Conservation (phyloP, 192 early-diverging fungal genomes). For the Podila epigama region DNA sequence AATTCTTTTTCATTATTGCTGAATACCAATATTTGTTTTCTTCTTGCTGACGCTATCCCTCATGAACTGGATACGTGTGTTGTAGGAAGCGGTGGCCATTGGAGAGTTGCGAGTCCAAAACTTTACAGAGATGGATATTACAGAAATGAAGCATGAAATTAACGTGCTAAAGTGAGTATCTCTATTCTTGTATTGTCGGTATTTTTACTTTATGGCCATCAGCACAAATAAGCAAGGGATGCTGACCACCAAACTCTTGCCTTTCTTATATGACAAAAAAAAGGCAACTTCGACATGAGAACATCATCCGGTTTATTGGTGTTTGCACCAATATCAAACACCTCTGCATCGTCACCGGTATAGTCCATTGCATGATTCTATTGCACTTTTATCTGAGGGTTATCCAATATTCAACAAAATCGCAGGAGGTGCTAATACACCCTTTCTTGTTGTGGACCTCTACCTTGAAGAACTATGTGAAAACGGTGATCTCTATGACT, state of each 20-base stretch:
- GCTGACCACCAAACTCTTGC: neutral
- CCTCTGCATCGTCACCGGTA: constrained; percentile 76
- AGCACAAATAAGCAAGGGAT: no score
- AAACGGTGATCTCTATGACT: constrained; percentile 79
- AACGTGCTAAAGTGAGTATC: constrained; percentile 69
- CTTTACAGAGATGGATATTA: constrained; percentile 72
- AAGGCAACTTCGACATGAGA: constrained; percentile 78
- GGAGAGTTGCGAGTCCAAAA: constrained; percentile 73
- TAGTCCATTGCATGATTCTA: no score
- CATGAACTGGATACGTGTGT: neutral
- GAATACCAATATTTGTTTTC: neutral
- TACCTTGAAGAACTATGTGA: constrained; percentile 80
- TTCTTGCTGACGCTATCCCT: neutral
- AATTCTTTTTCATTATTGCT: neutral
- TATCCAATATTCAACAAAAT: no score
- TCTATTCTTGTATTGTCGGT: neutral
- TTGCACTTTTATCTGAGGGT: no score
- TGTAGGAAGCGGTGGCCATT: constrained; percentile 71
- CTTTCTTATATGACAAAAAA: neutral
- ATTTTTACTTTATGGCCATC: neutral
- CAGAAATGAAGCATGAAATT: constrained; percentile 80
- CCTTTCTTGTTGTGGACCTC: no score
- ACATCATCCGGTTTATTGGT: constrained; percentile 76
- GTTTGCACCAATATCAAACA: constrained; percentile 71
- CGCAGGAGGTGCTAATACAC: no score